Evolutionary conservation across 768 basidiomycete genomes (phyloP), one percentile per base, ranked within the genome.

Genomic region (Crucibulum laeve): DNA sequence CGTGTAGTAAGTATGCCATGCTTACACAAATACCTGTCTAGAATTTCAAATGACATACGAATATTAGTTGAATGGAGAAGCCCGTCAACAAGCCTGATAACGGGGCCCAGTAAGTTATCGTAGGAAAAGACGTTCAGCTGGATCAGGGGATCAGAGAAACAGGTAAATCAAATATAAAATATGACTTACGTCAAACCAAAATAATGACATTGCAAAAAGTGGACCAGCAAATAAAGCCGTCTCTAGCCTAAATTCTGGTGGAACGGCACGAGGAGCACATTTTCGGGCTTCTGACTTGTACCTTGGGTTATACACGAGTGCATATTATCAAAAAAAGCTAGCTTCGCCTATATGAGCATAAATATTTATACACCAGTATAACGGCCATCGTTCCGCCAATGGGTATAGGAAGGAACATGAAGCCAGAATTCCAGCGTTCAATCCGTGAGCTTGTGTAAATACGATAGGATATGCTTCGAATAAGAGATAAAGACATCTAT

Each of bases 381-480:
- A 76, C 73, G 5, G 72, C 73, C 3, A 70, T 15, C 0, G 62
- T 53, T 14, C 73, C 70, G 18, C 84, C 82, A 21, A 81, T 44
- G 15, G 73, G 70, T n/a, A 85, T 60, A 3, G 80, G 80, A 28
- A 85, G 65, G 53, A 79, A 84, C 57, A 76, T 77, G 34, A 86
- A 68, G 5, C 83, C 79, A 17, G 71, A 67, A 75, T 61, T 21
- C 82, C 81, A 17, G 68, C 55, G 44, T 67, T 71, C 52, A 84
- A 76, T 38, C 69, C 53, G 43, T 83, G 79, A 1, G 71, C 76
- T 36, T 69, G 41, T 2, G 67, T 69, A 49, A 76, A 86, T 15
- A 83, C 72, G 24, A 81, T 63, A 0, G 82, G 77, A 53, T 75
- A 83, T 1, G 81, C 82, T 47, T 78, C 72, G 45, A 83, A 81